Percentiles rank a stretch among this genome's conserved stretches.
These are phyloP conservation scores for Micromonas pusilla DNA, from an alignment of 139 green algal genomes.

Conservation along the genomic window DNA sequence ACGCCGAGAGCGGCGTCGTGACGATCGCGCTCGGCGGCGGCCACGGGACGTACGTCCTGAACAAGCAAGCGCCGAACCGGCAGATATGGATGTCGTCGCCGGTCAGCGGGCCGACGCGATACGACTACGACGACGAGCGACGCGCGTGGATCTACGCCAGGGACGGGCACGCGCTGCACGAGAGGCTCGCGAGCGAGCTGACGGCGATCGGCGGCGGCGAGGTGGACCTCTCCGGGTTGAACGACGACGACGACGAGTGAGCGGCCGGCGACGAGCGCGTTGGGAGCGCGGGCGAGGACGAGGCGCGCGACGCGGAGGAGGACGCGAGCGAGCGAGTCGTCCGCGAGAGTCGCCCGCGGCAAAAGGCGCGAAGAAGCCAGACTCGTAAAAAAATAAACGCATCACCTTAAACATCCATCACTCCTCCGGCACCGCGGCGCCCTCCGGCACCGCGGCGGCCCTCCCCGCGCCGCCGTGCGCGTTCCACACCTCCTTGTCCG, in stretches of 20 bases:
- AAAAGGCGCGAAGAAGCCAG: too few relatives aligned
- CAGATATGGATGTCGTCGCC: conserved; percentile 96
- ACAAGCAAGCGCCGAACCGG: conserved; percentile 94
- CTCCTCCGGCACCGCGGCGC: neutral
- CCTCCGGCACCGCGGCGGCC: neutral
- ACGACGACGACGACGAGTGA: neutral
- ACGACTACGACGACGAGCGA: conserved; percentile 46
- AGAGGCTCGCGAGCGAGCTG: conserved; percentile 39
- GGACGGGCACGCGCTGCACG: conserved; percentile 56
- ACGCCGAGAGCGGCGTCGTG: neutral
- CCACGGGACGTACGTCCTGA: conserved; percentile 88
- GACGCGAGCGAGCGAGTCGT: too few relatives aligned
- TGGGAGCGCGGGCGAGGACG: neutral
- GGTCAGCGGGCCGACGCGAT: conserved; percentile 54
- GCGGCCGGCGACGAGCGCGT: neutral
- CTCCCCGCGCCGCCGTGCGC: neutral
- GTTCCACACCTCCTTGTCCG: neutral
- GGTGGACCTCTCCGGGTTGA: neutral
- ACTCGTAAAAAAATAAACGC: too few relatives aligned
- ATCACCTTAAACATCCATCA: neutral
- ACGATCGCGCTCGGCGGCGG: conserved; percentile 26
- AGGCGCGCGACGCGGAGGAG: neutral
- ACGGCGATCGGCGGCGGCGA: neutral
- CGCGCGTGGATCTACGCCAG: conserved; percentile 64
- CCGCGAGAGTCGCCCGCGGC: too few relatives aligned